Base-by-base conservation (phyloP, 768 basidiomycete genomes). In the Termitomyces sp. region DNA sequence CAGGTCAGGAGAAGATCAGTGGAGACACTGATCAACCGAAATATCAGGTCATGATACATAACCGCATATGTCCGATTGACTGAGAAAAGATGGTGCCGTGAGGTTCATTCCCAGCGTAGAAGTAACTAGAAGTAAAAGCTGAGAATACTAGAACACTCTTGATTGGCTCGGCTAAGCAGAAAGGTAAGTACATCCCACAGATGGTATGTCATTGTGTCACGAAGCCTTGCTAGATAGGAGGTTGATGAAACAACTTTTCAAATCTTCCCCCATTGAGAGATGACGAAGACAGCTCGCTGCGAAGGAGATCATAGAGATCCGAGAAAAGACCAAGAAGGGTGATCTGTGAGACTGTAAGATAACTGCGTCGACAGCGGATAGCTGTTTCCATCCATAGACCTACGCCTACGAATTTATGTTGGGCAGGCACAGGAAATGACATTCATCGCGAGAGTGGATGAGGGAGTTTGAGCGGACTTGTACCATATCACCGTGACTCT, bases 161-260 rank as follows among this genome's bases (percentile, higher is more conserved):
- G 13, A 54, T 44, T 16, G n/a, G 20, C 27, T 13, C 44, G 39
- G 31, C 34, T 50, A 50, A 36, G 20, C 32, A 51, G 26, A 27
- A 37, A n/a, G 34, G 34, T 18, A 36, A 5, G 22, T 46, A 27
- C 13, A 52, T 41, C 42, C 43, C 43, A 55, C 29, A 46, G 20
- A 46, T 46, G 31, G 31, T 32, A 48, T 49, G 41, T 44, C 52
- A 48, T 13, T n/a, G n/a, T 42, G 46, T 18, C 43, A 42, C 46
- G 43, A 37, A 32, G 49, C 37, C 48, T 34, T 44, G 22, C 50
- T 48, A 56, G 54, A 59, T 47, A 50, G 51, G 51, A 54, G 49
- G 49, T 22, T 46, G 57, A 46, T 46, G 53, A 46, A 49, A n/a
- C 36, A 44, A 3, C 46, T 48, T 48, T 29, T 48, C 47, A 36